phyloP scores from a whole-genome alignment of 176 grass and related monocot species.

The Aegilops longissima region DNA sequence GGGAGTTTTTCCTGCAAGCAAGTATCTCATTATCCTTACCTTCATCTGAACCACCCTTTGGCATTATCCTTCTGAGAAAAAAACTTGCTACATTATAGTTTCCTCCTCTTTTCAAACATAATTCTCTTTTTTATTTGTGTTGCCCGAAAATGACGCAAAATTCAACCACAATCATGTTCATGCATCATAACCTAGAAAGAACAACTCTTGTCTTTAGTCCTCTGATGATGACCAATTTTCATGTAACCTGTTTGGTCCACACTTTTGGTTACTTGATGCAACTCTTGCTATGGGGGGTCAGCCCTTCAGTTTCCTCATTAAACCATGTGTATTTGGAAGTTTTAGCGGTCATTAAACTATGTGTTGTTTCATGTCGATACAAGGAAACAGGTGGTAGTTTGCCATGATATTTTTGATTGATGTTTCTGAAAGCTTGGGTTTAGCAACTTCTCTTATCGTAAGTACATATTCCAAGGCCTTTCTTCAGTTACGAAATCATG shows the following conservation, averaged over 20 bases:
- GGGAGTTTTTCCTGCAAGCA: constrained; percentile 71
- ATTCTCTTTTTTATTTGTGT: neutral
- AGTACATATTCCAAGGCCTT: neutral
- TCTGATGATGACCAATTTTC: neutral
- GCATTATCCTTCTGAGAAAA: neutral
- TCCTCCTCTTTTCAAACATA: neutral
- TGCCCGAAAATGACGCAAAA: neutral
- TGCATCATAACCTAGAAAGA: neutral
- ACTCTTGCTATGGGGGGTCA: neutral
- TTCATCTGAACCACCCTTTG: constrained; percentile 17
- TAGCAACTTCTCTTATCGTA: constrained; percentile 5
- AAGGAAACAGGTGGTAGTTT: neutral
- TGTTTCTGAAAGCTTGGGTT: neutral
- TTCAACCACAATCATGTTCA: neutral
- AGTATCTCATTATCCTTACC: constrained; percentile 37
- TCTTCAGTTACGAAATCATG: neutral
- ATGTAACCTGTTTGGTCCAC: neutral
- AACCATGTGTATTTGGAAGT: neutral
- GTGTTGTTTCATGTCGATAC: constrained; percentile 4
- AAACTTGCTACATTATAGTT: neutral
- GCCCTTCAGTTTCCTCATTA: neutral
- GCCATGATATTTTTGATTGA: neutral
- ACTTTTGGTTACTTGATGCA: neutral
- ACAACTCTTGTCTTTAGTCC: constrained; percentile 10
- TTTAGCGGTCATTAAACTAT: neutral